Evolutionary conservation across 2,329 filamentous ascomycete genomes (phyloP), one percentile per base, ranked within the genome.

Genomic region (Alternaria arbusti): DNA sequence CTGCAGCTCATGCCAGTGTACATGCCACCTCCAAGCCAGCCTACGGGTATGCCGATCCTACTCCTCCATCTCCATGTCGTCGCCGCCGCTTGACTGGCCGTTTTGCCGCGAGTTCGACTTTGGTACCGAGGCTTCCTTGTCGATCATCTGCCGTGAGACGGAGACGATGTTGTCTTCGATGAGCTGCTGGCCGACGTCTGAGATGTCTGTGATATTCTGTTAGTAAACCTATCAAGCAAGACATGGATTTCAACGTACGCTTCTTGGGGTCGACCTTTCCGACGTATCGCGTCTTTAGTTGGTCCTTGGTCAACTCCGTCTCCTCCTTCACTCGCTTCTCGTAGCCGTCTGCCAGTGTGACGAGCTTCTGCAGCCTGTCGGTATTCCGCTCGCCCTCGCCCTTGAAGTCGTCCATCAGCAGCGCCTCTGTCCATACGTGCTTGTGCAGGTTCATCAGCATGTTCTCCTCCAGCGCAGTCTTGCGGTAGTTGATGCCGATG

Each of bases 401-500:
- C 69, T 90, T 88, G 86, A 99, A 99, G 81, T 98, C 94, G 65
- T 95, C 92, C 94, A 99, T 98, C 79, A 97, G 89, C 69, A 99
- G 82, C 6, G 95, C 96, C 81, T 99, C 96, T 1, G 96, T 99
- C 96, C 96, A 99, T 47, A 97, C 94, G 73, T 98, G 96, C 86
- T 99, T 99, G 87, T 99, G 96, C 70, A 99, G 85, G 80, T 99
- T 99, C 96, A 99, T 99, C 75, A 99, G 83, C 96, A 99, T 99
- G 82, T 97, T 98, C 86, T 99, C 96, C 81, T 99, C 96, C 54
- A 99, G 86, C 1, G 93, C 95, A 0, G 95, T 97, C 86, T 99
- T 99, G 78, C 95, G 88, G 83, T 99, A 99, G 83, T 97, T 94
- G 84, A 99, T 98, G 64, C 89, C 95, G 78, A 99, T 99, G 74